These are phyloP conservation scores for Andrographis paniculata DNA, from an alignment of 305 asterid species.

Conservation along the genomic window DNA sequence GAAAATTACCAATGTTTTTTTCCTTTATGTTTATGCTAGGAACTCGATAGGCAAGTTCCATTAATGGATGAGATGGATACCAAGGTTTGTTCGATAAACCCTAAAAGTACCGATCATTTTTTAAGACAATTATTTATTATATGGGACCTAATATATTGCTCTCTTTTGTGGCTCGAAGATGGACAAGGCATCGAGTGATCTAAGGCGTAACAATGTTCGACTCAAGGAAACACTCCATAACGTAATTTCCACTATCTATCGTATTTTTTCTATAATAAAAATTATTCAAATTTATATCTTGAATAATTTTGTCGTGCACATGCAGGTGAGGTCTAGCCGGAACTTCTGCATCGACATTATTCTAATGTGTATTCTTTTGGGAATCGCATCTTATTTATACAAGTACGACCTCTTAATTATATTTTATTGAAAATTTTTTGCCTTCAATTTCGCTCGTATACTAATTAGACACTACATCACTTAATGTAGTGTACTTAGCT, in stretches of 20 bases:
- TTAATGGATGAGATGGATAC: conserved; percentile 77
- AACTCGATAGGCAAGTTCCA: conserved; percentile 89
- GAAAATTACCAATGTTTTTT: neutral
- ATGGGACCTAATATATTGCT: no score
- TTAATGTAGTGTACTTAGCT: no score
- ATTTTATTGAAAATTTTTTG: no score
- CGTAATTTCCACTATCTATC: conserved; percentile 26
- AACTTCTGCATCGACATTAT: conserved; percentile 64
- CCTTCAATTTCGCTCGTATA: no score
- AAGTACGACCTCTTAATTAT: conserved; percentile 51
- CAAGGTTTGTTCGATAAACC: conserved; percentile 32
- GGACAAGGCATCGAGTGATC: conserved; percentile 52
- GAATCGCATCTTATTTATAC: conserved; percentile 65
- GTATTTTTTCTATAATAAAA: neutral
- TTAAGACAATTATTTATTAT: no score
- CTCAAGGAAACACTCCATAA: conserved; percentile 50
- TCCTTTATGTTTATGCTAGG: conserved; percentile 39
- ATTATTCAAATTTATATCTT: no score
- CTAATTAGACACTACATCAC: no score
- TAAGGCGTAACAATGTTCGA: conserved; percentile 57
- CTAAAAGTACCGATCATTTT: neutral
- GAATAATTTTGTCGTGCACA: conserved; percentile 22
- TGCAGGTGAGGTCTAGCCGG: conserved; percentile 66
- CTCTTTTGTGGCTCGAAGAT: conserved; percentile 34
- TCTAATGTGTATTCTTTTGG: conserved; percentile 62